phyloP scores from a whole-genome alignment of 1,284 basidiomycete species.

The Pseudozyma tsukubaensis region DNA sequence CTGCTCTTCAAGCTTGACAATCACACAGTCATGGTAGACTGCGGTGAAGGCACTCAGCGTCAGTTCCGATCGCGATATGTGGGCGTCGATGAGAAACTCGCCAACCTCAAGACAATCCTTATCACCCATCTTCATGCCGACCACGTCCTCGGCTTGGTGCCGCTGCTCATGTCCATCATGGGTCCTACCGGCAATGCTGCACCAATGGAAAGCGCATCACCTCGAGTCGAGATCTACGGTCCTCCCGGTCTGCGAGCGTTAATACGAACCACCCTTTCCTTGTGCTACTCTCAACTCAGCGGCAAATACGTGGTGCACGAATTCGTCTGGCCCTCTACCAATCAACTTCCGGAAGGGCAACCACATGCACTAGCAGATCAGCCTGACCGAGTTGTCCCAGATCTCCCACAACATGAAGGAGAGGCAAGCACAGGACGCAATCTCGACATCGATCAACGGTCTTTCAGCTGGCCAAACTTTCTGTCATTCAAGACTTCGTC shows the following conservation, averaged over 20 bases:
- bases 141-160: constrained; percentile 63
- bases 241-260: constrained; percentile 63
- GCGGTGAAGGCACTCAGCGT: constrained; percentile 66
- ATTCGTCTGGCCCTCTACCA: constrained; percentile 55
- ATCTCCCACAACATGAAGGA: constrained; percentile 57
- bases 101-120: constrained; percentile 61
- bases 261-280: constrained; percentile 59
- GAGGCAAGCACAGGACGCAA: constrained; percentile 56
- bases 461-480: constrained; percentile 59
- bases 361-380: constrained; percentile 31
- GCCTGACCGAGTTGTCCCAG: constrained; percentile 39
- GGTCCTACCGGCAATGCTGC: constrained; percentile 43
- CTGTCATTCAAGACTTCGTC: constrained; percentile 32
- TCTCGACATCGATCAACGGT: constrained; percentile 50
- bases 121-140: constrained; percentile 66
- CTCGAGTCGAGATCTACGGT: constrained; percentile 61
- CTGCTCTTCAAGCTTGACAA: constrained; percentile 61
- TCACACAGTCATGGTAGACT: constrained; percentile 64
- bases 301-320: constrained; percentile 66
- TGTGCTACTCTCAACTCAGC: constrained; percentile 61
- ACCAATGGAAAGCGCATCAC: constrained; percentile 16
- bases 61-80: constrained; percentile 56
- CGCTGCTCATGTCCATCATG: constrained; percentile 65
- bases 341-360: constrained; percentile 6
- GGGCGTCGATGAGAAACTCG: constrained; percentile 57